These are phyloP conservation scores for Spencermartinsiella ligniputridi DNA, from an alignment of 1,139 yeast species.

Conservation along the genomic window DNA sequence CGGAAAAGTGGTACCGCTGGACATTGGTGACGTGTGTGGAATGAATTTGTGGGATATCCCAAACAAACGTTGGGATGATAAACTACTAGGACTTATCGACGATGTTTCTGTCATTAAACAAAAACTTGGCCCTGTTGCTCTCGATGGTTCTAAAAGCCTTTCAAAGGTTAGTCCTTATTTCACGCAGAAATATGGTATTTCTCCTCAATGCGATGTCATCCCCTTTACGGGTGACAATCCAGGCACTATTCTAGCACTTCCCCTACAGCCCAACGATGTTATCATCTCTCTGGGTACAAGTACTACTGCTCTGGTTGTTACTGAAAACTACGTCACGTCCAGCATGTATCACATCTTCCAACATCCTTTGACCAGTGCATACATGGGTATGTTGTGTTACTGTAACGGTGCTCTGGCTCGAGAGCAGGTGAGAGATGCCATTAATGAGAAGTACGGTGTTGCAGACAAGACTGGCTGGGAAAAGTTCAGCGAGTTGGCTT, in stretches of 20 bases:
- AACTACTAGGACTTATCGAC: constrained; percentile 40
- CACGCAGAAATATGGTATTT: constrained; percentile 58
- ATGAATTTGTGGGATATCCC: constrained; percentile 77
- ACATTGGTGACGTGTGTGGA: constrained; percentile 87
- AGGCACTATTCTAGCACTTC: constrained; percentile 81
- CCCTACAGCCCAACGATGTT: constrained; percentile 70
- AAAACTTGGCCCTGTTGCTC: constrained; percentile 49
- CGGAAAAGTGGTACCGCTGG: constrained; percentile 62
- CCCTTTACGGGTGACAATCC: constrained; percentile 86
- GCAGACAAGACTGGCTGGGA: constrained; percentile 47
- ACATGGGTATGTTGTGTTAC: constrained; percentile 95
- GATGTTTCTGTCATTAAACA: constrained; percentile 35
- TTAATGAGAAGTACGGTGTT: constrained; percentile 46
- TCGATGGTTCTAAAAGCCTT: constrained; percentile 28
- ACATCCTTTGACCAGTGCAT: constrained; percentile 73
- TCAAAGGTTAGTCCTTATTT: constrained; percentile 58
- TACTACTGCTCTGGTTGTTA: constrained; percentile 77
- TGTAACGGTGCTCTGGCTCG: constrained; percentile 89
- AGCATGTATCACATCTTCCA: constrained; percentile 79
- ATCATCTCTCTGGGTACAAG: constrained; percentile 84
- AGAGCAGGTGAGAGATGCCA: constrained; percentile 62
- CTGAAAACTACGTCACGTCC: constrained; percentile 73
- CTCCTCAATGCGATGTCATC: constrained; percentile 49
- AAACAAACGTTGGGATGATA: constrained; percentile 48
- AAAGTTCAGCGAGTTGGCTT: constrained; percentile 48